Conservation (phyloP, 2,329 filamentous ascomycete genomes). For the Aureobasidium subglaciale region DNA sequence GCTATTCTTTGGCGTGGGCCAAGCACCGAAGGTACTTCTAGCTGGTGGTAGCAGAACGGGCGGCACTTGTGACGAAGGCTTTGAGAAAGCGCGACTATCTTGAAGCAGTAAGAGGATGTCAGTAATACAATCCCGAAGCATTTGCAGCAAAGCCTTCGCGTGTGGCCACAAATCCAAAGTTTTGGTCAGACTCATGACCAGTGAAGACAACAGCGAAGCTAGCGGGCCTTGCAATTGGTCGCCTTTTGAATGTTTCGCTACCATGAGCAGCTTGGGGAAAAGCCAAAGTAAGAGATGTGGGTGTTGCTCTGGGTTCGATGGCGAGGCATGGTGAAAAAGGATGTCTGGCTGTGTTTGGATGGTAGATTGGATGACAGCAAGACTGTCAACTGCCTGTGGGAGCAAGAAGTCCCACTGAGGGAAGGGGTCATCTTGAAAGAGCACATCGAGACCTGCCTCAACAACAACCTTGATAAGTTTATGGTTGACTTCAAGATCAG, state of each 20-base stretch:
- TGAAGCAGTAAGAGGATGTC: slow-evolving; percentile 23
- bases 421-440: slow-evolving; percentile 63
- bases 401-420: slow-evolving; percentile 49
- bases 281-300: slow-evolving; percentile 50
- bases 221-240: slow-evolving; percentile 34
- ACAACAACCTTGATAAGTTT: slow-evolving; percentile 79
- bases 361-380: slow-evolving; percentile 69
- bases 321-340: slow-evolving; percentile 39
- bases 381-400: slow-evolving; percentile 60
- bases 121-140: slow-evolving; percentile 36
- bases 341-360: slow-evolving; percentile 67
- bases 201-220: slow-evolving; percentile 30
- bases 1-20: slow-evolving; percentile 32
- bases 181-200: slow-evolving; percentile 31
- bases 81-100: not conserved
- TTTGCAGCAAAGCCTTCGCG: slow-evolving; percentile 27
- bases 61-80: not conserved
- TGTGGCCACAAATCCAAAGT: slow-evolving; percentile 31
- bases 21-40: slow-evolving; percentile 32
- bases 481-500: slow-evolving; percentile 69
- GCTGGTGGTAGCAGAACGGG: slow-evolving; percentile 33
- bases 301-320: slow-evolving; percentile 10
- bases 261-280: slow-evolving; percentile 44
- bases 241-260: slow-evolving; percentile 38
- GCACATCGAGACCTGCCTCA: slow-evolving; percentile 66